A percentile compares a stretch with the other conserved stretches of the same genome.
Evolutionary conservation across 1,284 basidiomycete genomes (phyloP).

Genomic region (Puccinia brachypodii): DNA sequence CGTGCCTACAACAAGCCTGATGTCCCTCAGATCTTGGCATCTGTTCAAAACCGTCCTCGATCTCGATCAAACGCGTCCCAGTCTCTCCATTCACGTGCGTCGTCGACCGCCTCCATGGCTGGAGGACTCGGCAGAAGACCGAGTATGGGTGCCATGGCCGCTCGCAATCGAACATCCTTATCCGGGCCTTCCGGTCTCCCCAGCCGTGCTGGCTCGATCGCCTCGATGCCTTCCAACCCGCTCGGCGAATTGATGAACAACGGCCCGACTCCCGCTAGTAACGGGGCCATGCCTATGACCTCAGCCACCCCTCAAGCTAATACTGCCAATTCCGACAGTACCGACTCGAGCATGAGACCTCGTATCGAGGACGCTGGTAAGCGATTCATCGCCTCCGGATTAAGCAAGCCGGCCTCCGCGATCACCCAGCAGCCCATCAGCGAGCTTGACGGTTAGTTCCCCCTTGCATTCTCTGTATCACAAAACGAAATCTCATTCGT

Average conservation of each 20-base stretch:
- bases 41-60: constrained; percentile 66
- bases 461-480: neutral
- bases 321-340: constrained; percentile 3
- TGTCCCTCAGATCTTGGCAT: constrained; percentile 82
- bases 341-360: constrained; percentile 11
- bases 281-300: neutral
- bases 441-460: constrained; percentile 33
- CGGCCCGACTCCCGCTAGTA: neutral
- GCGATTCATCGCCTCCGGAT: constrained; percentile 44
- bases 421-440: constrained; percentile 21
- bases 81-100: constrained; percentile 45
- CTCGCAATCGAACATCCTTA: constrained; percentile 41
- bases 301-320: neutral
- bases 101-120: constrained; percentile 21
- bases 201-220: constrained; percentile 19
- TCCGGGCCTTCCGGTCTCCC: constrained; percentile 12
- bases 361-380: constrained; percentile 45
- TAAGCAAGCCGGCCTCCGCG: constrained; percentile 31
- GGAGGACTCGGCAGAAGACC: constrained; percentile 41
- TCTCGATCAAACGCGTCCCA: constrained; percentile 54
- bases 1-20: constrained; percentile 92
- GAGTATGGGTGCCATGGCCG: constrained; percentile 39
- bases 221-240: neutral
- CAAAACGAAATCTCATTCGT: neutral
- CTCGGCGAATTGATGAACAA: constrained; percentile 17